A percentile compares a stretch with the other conserved stretches of the same genome.
phyloP scores from a whole-genome alignment of 2,329 filamentous ascomycete genomes.

The Furcasterigmium sp. region DNA sequence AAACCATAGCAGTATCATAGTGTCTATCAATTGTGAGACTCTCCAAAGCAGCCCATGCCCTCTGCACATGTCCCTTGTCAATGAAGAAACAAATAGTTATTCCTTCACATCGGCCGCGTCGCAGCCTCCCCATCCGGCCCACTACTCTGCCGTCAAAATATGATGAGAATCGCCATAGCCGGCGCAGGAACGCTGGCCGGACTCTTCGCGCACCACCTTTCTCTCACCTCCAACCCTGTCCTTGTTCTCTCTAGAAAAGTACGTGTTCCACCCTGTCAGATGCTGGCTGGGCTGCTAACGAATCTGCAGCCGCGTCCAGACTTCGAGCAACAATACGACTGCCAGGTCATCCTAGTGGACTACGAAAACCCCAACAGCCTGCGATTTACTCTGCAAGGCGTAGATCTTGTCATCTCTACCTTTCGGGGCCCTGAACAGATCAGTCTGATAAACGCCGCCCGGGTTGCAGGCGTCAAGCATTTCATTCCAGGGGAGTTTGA shows the following conservation, averaged over 20 bases:
- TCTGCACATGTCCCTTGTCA: too few relatives aligned
- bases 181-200: slow-evolving; percentile 40
- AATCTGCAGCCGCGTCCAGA: slow-evolving; percentile 43
- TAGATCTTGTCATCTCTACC: slow-evolving; percentile 72
- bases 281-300: slow-evolving; percentile 12
- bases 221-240: slow-evolving; percentile 60
- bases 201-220: slow-evolving; percentile 48
- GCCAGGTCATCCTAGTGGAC: slow-evolving; percentile 65
- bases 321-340: slow-evolving; percentile 45
- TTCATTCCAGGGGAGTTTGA: slow-evolving; percentile 77
- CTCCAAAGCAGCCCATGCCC: too few relatives aligned
- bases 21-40: too few relatives aligned
- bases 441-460: slow-evolving; percentile 67
- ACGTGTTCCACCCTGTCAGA: slow-evolving; percentile 17
- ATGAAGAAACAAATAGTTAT: too few relatives aligned
- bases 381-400: slow-evolving; percentile 61
- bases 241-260: slow-evolving; percentile 66
- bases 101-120: too few relatives aligned
- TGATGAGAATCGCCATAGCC: slow-evolving; percentile 45
- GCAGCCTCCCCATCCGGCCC: too few relatives aligned
- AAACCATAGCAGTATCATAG: too few relatives aligned
- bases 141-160: slow-evolving; percentile 13
- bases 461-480: slow-evolving; percentile 55
- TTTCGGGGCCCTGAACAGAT: slow-evolving; percentile 62
- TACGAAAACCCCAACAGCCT: slow-evolving; percentile 56